These are phyloP conservation scores for Fusarium sp. DNA, from an alignment of 2,329 filamentous ascomycete genomes.

Conservation along the genomic window DNA sequence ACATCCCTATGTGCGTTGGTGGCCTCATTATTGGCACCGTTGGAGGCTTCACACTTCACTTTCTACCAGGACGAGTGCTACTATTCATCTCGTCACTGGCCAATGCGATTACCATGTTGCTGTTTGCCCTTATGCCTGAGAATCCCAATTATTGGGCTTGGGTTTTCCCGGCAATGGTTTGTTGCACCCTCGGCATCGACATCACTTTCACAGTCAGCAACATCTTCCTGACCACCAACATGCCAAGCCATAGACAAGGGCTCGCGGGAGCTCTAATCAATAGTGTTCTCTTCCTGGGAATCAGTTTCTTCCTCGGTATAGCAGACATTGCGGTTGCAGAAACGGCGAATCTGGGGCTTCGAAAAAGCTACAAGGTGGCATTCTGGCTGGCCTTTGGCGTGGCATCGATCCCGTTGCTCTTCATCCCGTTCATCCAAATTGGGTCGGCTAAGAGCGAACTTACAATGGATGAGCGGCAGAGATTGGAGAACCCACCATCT, in stretches of 20 bases:
- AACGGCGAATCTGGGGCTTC: constrained; percentile 50
- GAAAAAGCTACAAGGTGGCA: constrained; percentile 41
- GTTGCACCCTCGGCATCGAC: constrained; percentile 71
- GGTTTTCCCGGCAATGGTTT: constrained; percentile 68
- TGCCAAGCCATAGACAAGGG: constrained; percentile 68
- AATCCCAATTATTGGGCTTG: constrained; percentile 69
- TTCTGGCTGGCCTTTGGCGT: constrained; percentile 42
- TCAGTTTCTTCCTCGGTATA: constrained; percentile 70
- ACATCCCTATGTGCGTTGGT: constrained; percentile 65
- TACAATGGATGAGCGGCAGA: constrained; percentile 39
- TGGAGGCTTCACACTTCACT: constrained; percentile 65
- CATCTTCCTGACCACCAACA: constrained; percentile 72
- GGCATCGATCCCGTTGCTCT: constrained; percentile 28
- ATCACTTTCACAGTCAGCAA: constrained; percentile 73
- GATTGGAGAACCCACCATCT: constrained; percentile 26
- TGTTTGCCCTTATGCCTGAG: constrained; percentile 65
- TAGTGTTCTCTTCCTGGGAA: constrained; percentile 68
- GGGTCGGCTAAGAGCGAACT: constrained; percentile 43
- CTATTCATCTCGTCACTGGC: constrained; percentile 62
- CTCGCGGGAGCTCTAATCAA: constrained; percentile 73
- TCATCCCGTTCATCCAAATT: constrained; percentile 37
- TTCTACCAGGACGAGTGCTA: constrained; percentile 62
- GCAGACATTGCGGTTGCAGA: constrained; percentile 64
- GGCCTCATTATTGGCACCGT: constrained; percentile 65
- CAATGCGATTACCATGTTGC: constrained; percentile 59